Base-by-base conservation (phyloP, 75 land plant species). In the Isoetes taiwanensis region DNA sequence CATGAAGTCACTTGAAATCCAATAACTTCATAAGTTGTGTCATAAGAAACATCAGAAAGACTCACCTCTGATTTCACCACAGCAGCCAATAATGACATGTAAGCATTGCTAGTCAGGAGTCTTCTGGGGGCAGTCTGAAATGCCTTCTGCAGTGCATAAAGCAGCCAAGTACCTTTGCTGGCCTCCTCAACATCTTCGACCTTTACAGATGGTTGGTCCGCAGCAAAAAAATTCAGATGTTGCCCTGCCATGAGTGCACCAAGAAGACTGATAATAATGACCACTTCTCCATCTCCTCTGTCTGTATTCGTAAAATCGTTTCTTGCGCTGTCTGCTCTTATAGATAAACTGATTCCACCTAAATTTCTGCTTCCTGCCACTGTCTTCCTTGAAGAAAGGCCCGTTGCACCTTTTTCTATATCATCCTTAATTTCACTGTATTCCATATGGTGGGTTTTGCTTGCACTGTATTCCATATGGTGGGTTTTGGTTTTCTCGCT, bases 111-210 rank as follows among this genome's bases (percentile, higher is more conserved):
- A 43, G 98, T 93, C 78, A 93, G 66, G 20, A 88, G 79, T 70
- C 90, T 73, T 35, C 69, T 61, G 23, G 98, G 98, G 19, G 86
- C 98, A 52, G 90, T 77, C 63, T 88, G 86, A 40, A 93, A 80
- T 50, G 96, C 96, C 69, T 87, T 76, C 58, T 84, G 81, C 48
- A 93, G 65, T 41, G 95, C 96, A 84, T 81, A 93, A 35, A 93
- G 67, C 28, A 93, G 58, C 74, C 74, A 71, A 39, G 80, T 62
- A 65, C 79, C 72, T 46, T 75, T 67, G 63, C 75, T 78, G 59
- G 78, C 86, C 27, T 69, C 64, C 34, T 52, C 30, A 33, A 53
- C 50, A 78, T 12, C 6, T 53, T 4, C 17, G 69, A 43, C 20
- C 57, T 23, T 29, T 61, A 34, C 32, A 41, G 62, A 24, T 30